Conservation (phyloP, 2,329 filamentous ascomycete species). For the Colletotrichum eleusines region DNA sequence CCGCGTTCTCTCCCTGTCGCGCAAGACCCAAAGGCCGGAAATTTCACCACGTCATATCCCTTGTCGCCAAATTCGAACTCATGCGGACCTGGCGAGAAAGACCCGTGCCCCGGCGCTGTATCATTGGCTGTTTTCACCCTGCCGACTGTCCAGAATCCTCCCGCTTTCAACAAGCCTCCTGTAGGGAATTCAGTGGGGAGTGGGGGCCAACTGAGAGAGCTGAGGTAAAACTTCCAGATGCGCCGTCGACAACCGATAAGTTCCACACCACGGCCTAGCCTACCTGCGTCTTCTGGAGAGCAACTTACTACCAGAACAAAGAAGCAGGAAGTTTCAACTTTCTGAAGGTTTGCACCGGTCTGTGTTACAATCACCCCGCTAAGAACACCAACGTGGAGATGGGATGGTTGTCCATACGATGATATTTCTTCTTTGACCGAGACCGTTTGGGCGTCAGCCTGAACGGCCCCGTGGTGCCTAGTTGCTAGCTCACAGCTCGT, state of each 20-base stretch:
- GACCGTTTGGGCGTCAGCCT: slow-evolving; percentile 5
- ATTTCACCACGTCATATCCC: slow-evolving; percentile 40
- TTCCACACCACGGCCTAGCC: slow-evolving; percentile 5
- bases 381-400: slow-evolving; percentile 9
- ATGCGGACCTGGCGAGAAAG: slow-evolving; percentile 16
- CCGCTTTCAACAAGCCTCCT: slow-evolving; percentile 14
- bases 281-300: neutral
- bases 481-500: slow-evolving; percentile 30
- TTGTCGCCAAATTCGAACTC: slow-evolving; percentile 17
- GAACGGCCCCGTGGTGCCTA: neutral
- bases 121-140: slow-evolving; percentile 3
- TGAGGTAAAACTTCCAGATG: slow-evolving; percentile 8
- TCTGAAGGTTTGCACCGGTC: neutral
- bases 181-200: neutral
- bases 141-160: neutral
- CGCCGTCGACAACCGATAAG: neutral
- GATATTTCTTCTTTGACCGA: slow-evolving; percentile 31
- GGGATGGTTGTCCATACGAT: slow-evolving; percentile 15
- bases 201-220: slow-evolving; percentile 3
- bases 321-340: neutral
- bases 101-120: slow-evolving; percentile 1
- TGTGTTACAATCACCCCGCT: neutral
- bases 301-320: slow-evolving; percentile 9
- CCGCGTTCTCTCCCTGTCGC: slow-evolving; percentile 13
- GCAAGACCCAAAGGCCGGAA: slow-evolving; percentile 23